phyloP scores from a whole-genome alignment of 2,329 filamentous ascomycete genomes.

The Bipolaris bicolor region DNA sequence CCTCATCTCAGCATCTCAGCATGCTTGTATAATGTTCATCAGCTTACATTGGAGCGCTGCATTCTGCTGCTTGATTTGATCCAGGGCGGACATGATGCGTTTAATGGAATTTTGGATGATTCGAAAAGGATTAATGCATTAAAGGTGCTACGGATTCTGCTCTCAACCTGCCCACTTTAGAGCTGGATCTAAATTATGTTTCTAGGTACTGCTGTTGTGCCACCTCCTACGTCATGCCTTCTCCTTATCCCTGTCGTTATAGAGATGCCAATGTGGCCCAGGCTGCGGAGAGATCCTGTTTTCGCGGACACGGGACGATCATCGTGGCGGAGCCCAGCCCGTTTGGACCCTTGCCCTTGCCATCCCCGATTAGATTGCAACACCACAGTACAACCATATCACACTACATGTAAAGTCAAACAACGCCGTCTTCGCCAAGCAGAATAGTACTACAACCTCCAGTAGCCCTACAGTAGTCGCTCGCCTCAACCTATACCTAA shows the following conservation, averaged over 20 bases:
- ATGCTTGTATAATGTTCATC: neutral
- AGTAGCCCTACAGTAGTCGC: too few relatives aligned
- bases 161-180: neutral
- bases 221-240: constrained; percentile 27
- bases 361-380: neutral
- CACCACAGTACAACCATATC: neutral
- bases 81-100: constrained; percentile 41
- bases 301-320: constrained; percentile 24
- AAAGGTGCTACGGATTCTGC: neutral
- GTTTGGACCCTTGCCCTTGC: constrained; percentile 11
- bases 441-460: neutral
- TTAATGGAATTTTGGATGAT: neutral
- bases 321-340: constrained; percentile 13
- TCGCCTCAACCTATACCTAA: too few relatives aligned
- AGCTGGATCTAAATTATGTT: constrained; percentile 1
- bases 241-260: constrained; percentile 21
- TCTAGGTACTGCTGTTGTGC: constrained; percentile 17
- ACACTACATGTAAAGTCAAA: neutral
- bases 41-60: constrained; percentile 49
- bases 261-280: constrained; percentile 16
- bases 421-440: neutral
- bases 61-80: constrained; percentile 52
- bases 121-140: neutral
- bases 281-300: constrained; percentile 27
- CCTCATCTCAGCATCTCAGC: constrained; percentile 9